A percentile compares a stretch with the other conserved stretches of the same genome.
phyloP scores from a whole-genome alignment of 257 asterid species.

The Parsonsia alboflavescens region DNA sequence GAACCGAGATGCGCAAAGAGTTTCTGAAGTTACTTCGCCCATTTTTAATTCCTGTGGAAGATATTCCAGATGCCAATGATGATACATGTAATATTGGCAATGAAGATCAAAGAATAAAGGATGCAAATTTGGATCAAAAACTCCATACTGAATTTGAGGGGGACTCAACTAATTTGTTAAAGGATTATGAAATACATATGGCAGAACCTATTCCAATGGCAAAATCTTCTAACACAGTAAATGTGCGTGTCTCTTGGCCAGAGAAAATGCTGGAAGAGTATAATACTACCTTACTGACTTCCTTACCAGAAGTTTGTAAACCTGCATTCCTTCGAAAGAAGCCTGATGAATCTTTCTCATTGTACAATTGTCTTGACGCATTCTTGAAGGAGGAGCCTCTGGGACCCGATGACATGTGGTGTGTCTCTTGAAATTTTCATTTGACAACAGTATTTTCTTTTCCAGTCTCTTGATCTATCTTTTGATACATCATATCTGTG shows the following conservation, averaged over 20 bases:
- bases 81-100: constrained; percentile 18
- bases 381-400: constrained; percentile 76
- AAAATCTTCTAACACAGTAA: constrained; percentile 7
- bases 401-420: constrained; percentile 84
- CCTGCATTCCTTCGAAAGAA: constrained; percentile 20
- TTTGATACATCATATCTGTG: not conserved
- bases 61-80: constrained; percentile 24
- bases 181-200: constrained; percentile 33
- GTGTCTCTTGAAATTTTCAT: constrained; percentile 11
- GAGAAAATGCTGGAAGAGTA: constrained; percentile 39
- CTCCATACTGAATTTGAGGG: constrained; percentile 15
- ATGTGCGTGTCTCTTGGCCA: constrained; percentile 53
- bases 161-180: constrained; percentile 12
- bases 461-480: not conserved
- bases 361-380: constrained; percentile 55
- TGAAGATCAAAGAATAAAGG: constrained; percentile 32
- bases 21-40: constrained; percentile 51
- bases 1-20: constrained; percentile 41
- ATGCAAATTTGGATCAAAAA: constrained; percentile 21
- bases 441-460: not conserved
- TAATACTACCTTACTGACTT: constrained; percentile 35
- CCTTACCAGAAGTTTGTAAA: constrained; percentile 42
- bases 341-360: constrained; percentile 44
- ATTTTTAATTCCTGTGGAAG: constrained; percentile 34
- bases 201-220: constrained; percentile 37